These are phyloP conservation scores for Heliosperma pusillum DNA, from an alignment of 148 eudicot genomes.

Conservation along the genomic window DNA sequence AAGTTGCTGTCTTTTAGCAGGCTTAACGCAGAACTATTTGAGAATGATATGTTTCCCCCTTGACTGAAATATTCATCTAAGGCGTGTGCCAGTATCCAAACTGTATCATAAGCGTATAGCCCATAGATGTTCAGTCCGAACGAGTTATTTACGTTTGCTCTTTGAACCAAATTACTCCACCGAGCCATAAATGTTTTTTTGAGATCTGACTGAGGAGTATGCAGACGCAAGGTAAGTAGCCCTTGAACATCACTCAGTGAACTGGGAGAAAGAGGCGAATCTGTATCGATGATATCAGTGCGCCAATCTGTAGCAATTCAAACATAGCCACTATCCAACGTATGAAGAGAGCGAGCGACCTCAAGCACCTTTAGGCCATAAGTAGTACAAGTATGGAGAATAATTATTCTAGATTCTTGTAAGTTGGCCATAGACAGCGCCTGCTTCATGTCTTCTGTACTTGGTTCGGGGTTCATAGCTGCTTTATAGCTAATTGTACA, in stretches of 20 bases:
- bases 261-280: constrained; percentile 34
- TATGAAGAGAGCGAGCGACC: constrained; percentile 49
- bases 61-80: constrained; percentile 45
- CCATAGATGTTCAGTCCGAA: constrained; percentile 52
- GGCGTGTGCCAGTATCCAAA: constrained; percentile 71
- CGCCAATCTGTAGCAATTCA: constrained; percentile 81
- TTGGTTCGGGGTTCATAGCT: constrained; percentile 35
- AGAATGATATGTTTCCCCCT: constrained; percentile 67
- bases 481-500: constrained; percentile 51
- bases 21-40: constrained; percentile 33
- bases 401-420: constrained; percentile 48
- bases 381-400: constrained; percentile 46
- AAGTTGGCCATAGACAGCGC: constrained; percentile 37
- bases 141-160: constrained; percentile 20
- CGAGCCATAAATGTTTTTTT: constrained; percentile 41
- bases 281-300: constrained; percentile 43
- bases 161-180: constrained; percentile 46
- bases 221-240: constrained; percentile 41
- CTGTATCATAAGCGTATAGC: constrained; percentile 74
- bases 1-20: constrained; percentile 23
- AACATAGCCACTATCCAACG: constrained; percentile 55
- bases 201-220: constrained; percentile 46
- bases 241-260: constrained; percentile 44
- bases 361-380: constrained; percentile 42
- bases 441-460: constrained; percentile 35